Conservation (phyloP, 345 rosid genomes). For the Eucalyptus cladocalyx region DNA sequence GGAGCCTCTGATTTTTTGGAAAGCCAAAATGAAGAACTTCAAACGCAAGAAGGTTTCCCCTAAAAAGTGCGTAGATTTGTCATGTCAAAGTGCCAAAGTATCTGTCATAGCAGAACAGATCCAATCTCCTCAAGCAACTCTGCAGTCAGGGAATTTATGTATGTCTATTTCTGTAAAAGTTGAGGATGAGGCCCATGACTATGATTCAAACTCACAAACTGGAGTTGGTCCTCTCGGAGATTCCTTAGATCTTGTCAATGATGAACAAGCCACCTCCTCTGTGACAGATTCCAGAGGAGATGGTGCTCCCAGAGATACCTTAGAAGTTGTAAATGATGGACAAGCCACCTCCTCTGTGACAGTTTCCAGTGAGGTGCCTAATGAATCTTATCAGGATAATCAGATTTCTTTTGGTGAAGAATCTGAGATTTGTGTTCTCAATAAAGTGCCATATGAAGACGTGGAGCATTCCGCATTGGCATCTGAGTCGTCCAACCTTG, state of each 20-base stretch:
- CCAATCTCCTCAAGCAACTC: neutral
- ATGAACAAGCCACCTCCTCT: neutral
- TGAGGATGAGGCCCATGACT: constrained; percentile 8
- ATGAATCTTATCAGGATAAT: neutral
- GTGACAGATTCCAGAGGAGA: neutral
- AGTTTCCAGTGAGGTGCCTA: neutral
- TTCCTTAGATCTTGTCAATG: neutral
- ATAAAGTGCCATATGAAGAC: constrained; percentile 2
- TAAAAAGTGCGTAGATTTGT: neutral
- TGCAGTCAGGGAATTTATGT: neutral
- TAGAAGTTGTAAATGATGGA: neutral
- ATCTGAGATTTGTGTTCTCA: constrained; percentile 2
- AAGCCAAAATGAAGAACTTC: constrained; percentile 21
- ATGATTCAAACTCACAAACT: too few relatives aligned
- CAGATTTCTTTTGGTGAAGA: constrained; percentile 1
- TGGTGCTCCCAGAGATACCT: neutral
- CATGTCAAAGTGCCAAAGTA: neutral
- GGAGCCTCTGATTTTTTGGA: constrained; percentile 43
- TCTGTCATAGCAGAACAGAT: constrained; percentile 1
- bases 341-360: neutral
- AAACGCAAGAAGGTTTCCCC: constrained; percentile 12
- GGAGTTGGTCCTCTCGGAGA: neutral
- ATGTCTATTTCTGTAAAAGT: constrained; percentile 12
- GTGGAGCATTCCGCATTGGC: neutral
- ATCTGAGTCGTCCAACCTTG: neutral